Conservation (phyloP, 768 basidiomycete species). For the Leccinum disarticulatum region DNA sequence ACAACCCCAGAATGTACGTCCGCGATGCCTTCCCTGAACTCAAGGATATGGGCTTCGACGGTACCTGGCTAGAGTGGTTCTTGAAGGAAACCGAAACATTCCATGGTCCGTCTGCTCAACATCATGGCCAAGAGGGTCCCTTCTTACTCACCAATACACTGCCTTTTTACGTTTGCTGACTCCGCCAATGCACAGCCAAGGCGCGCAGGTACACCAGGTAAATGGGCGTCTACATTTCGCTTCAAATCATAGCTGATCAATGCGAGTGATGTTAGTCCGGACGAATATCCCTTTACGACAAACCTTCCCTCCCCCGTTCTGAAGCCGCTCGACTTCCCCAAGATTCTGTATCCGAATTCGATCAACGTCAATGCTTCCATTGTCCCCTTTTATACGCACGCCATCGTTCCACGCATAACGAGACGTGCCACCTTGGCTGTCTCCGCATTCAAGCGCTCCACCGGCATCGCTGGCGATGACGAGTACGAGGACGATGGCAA, state of each 20-base stretch:
- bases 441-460: slow-evolving; percentile 61
- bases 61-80: slow-evolving; percentile 98
- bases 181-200: slow-evolving; percentile 60
- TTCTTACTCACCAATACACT: neutral
- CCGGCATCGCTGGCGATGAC: slow-evolving; percentile 63
- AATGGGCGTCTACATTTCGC: slow-evolving; percentile 8
- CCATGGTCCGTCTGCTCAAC: slow-evolving; percentile 67
- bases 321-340: slow-evolving; percentile 67
- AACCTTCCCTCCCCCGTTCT: slow-evolving; percentile 84
- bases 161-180: neutral
- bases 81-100: slow-evolving; percentile 92
- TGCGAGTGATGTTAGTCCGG: slow-evolving; percentile 61
- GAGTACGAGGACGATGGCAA: slow-evolving; percentile 94
- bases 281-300: slow-evolving; percentile 93
- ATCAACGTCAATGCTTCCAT: slow-evolving; percentile 89
- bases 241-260: slow-evolving; percentile 1
- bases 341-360: slow-evolving; percentile 73
- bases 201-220: slow-evolving; percentile 94
- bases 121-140: neutral
- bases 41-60: slow-evolving; percentile 66
- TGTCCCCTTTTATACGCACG: slow-evolving; percentile 81
- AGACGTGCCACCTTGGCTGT: slow-evolving; percentile 65
- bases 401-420: slow-evolving; percentile 90
- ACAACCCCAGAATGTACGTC: slow-evolving; percentile 87
- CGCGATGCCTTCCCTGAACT: slow-evolving; percentile 79